These are phyloP conservation scores for Pseudodiploospora longispora DNA, from an alignment of 2,329 filamentous ascomycete genomes.

Conservation along the genomic window DNA sequence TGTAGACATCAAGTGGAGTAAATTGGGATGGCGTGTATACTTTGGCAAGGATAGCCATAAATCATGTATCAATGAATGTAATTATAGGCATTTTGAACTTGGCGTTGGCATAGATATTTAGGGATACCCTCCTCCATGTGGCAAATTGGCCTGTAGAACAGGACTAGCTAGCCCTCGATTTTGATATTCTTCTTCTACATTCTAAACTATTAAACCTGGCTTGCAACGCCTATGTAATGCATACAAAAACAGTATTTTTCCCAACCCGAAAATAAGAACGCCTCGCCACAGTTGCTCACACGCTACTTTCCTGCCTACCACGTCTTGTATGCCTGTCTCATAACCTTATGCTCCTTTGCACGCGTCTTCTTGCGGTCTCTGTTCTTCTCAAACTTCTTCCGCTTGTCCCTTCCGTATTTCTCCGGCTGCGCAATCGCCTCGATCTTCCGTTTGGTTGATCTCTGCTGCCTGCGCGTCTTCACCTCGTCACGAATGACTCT, in stretches of 20 bases:
- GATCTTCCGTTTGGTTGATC: conserved; percentile 80
- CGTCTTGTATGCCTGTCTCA: conserved; percentile 60
- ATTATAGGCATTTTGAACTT: too few relatives aligned
- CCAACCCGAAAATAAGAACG: conserved; percentile 18
- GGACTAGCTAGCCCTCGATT: too few relatives aligned
- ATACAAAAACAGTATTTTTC: conserved; percentile 7
- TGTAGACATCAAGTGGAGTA: too few relatives aligned
- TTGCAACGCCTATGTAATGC: neutral
- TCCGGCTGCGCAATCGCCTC: conserved; percentile 80
- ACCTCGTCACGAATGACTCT: conserved; percentile 65
- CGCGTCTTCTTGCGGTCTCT: conserved; percentile 75
- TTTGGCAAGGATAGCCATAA: too few relatives aligned
- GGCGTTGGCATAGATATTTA: too few relatives aligned
- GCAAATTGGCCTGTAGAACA: too few relatives aligned
- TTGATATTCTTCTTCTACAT: too few relatives aligned
- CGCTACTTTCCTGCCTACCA: conserved; percentile 17
- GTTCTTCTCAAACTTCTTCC: conserved; percentile 75
- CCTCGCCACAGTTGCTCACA: neutral
- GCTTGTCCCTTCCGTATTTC: conserved; percentile 69
- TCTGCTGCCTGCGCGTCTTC: conserved; percentile 61
- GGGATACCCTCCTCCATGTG: too few relatives aligned
- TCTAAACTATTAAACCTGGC: too few relatives aligned
- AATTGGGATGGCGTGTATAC: too few relatives aligned
- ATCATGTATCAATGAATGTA: too few relatives aligned
- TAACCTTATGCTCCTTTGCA: conserved; percentile 61